phyloP scores from a whole-genome alignment of 345 rosid genomes.

The Moricandia arvensis region DNA sequence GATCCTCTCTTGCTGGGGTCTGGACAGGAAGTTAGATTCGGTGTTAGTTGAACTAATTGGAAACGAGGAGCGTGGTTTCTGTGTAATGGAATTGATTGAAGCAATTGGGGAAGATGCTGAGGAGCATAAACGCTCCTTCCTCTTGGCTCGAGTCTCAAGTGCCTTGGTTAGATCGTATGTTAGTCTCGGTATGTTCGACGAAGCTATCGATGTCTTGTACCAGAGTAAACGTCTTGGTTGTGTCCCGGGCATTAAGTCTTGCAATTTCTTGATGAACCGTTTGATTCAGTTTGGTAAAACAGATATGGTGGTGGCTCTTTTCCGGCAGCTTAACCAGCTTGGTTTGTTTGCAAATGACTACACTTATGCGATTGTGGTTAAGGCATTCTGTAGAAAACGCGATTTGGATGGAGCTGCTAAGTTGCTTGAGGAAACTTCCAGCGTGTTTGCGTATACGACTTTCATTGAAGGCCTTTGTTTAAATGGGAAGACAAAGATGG shows the following conservation, averaged over 20 bases:
- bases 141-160: slow-evolving; percentile 40
- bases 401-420: slow-evolving; percentile 44
- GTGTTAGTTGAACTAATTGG: slow-evolving; percentile 46
- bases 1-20: slow-evolving; percentile 44
- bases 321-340: slow-evolving; percentile 44
- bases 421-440: slow-evolving; percentile 42
- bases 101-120: slow-evolving; percentile 33
- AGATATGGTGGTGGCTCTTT: slow-evolving; percentile 45
- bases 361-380: slow-evolving; percentile 55
- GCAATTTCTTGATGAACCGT: slow-evolving; percentile 63
- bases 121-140: slow-evolving; percentile 22
- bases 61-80: slow-evolving; percentile 36
- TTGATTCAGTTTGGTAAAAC: slow-evolving; percentile 44
- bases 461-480: slow-evolving; percentile 68
- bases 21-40: slow-evolving; percentile 45
- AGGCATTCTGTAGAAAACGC: slow-evolving; percentile 63
- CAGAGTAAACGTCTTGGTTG: slow-evolving; percentile 40
- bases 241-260: slow-evolving; percentile 39
- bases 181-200: slow-evolving; percentile 50
- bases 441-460: slow-evolving; percentile 49
- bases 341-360: slow-evolving; percentile 53
- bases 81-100: slow-evolving; percentile 45
- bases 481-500: slow-evolving; percentile 44
- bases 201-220: slow-evolving; percentile 50
- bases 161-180: slow-evolving; percentile 58